Percentiles rank a stretch among this genome's conserved stretches.
phyloP scores from a whole-genome alignment of 148 eudicot genomes.

The Nyssa sinensis region DNA sequence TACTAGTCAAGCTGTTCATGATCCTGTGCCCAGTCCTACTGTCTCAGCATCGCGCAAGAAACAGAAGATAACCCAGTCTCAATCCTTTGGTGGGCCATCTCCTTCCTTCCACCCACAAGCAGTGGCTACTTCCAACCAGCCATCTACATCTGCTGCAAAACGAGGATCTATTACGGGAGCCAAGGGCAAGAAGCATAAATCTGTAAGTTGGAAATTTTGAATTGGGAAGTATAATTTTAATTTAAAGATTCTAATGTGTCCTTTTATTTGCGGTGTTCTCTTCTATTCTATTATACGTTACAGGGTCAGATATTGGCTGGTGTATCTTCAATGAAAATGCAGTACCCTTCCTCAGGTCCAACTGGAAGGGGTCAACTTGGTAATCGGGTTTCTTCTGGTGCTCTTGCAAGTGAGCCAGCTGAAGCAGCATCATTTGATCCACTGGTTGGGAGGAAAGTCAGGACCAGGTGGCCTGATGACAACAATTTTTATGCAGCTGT shows the following conservation, averaged over 20 bases:
- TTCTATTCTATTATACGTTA: no score
- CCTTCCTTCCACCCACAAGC: constrained; percentile 46
- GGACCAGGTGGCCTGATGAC: constrained; percentile 78
- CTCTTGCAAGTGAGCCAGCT: constrained; percentile 33
- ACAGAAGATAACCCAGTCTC: constrained; percentile 61
- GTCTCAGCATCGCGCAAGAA: constrained; percentile 85
- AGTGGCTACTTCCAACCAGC: constrained; percentile 42
- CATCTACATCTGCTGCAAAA: constrained; percentile 49
- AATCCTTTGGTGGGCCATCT: constrained; percentile 63
- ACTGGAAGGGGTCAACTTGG: constrained; percentile 47
- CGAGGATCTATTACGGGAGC: constrained; percentile 45
- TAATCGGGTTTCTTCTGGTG: constrained; percentile 39
- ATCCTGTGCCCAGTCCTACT: constrained; percentile 74
- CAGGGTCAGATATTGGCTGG: constrained; percentile 34
- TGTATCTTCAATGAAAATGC: constrained; percentile 36
- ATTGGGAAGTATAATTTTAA: neutral
- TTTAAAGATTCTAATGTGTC: neutral
- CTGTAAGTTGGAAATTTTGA: constrained; percentile 32
- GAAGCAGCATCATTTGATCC: constrained; percentile 39
- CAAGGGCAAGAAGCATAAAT: constrained; percentile 57
- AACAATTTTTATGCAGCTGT: constrained; percentile 64
- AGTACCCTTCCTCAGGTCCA: constrained; percentile 38
- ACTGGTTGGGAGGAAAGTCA: constrained; percentile 59
- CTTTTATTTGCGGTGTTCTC: constrained; percentile 7
- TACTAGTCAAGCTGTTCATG: constrained; percentile 59